Base-by-base conservation (phyloP, 768 basidiomycete species). In the Lentinula lateritia region DNA sequence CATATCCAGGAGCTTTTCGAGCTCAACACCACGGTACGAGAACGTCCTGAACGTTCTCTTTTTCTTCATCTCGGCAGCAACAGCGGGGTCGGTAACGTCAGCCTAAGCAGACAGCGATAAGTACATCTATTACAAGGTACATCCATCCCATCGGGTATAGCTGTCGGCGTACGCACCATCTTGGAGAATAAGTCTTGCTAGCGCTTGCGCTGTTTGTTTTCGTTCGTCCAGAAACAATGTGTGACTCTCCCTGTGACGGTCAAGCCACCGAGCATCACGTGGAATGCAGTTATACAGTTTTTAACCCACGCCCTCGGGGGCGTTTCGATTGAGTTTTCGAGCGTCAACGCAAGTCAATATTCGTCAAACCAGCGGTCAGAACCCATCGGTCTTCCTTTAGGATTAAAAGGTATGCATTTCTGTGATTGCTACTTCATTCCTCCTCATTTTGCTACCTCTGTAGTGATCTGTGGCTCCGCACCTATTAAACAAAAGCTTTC, bases 21-120 rank as follows among this genome's bases (percentile, higher is more conserved):
- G 92, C 83, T 96, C 95, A 70, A 99, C 80, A 69, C 97, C 97
- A 72, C 97, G 92, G 87, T 95, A 99, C 39, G 92, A 92, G 83
- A 96, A 98, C 70, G 96, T 98, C 72, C 93, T 92, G 91, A 98
- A 98, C 62, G 94, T 95, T 72, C 97, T 83, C 87, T 88, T 95
- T 84, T 95, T 95, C 90, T 97, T 97, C 81, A 96, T 85, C 75
- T 95, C 96, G 64, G 95, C 95, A 70, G 96, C 97, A 75, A 92
- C 78, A 76, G 87, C 77, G 72, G 95, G 93, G 78, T 97, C 95
- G 78, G 95, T 96, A 68, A 94, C 82, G 61, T 93, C 93, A 78
- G 92, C 89, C 92, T 94, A 52, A 35, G 12, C 20, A 23, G 0
- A 23, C 20, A 13, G 46, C 38, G 5, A 39, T 28, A 39, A 9